Conservation (phyloP, 2,329 filamentous ascomycete genomes). For the Colletotrichum nymphaeae region DNA sequence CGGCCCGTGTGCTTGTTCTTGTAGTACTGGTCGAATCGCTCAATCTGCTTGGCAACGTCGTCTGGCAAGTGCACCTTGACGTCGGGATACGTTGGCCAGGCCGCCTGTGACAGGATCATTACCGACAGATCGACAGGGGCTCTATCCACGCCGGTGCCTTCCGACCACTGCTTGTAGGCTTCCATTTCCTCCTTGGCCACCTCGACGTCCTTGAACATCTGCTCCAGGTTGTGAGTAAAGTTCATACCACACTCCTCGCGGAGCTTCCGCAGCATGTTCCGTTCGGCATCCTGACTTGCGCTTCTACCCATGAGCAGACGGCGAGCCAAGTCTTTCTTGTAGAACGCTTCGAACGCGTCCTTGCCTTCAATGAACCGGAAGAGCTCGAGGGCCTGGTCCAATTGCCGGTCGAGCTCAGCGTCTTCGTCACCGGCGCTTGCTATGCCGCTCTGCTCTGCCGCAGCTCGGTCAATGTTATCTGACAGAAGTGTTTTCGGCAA, state of each 20-base stretch:
- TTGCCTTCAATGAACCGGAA: slow-evolving; percentile 98
- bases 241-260: slow-evolving; percentile 93
- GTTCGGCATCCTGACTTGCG: slow-evolving; percentile 93
- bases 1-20: slow-evolving; percentile 89
- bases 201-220: slow-evolving; percentile 99
- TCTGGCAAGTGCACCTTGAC: slow-evolving; percentile 77
- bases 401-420: slow-evolving; percentile 87
- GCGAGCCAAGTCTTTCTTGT: slow-evolving; percentile 96
- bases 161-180: slow-evolving; percentile 78
- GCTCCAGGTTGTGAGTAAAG: slow-evolving; percentile 97
- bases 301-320: slow-evolving; percentile 91
- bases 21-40: slow-evolving; percentile 88
- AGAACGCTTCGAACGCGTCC: slow-evolving; percentile 98
- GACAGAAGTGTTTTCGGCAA: slow-evolving; percentile 77
- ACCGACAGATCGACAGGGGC: slow-evolving; percentile 80
- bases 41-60: slow-evolving; percentile 80
- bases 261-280: slow-evolving; percentile 92
- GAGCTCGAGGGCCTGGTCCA: slow-evolving; percentile 92
- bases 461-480: slow-evolving; percentile 67
- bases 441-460: slow-evolving; percentile 71
- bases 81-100: slow-evolving; percentile 94
- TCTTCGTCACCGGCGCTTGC: slow-evolving; percentile 86
- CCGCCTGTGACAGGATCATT: slow-evolving; percentile 88
- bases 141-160: slow-evolving; percentile 45
- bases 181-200: slow-evolving; percentile 91